phyloP scores from a whole-genome alignment of 768 basidiomycete genomes.

The Stropharia rugosoannulata region DNA sequence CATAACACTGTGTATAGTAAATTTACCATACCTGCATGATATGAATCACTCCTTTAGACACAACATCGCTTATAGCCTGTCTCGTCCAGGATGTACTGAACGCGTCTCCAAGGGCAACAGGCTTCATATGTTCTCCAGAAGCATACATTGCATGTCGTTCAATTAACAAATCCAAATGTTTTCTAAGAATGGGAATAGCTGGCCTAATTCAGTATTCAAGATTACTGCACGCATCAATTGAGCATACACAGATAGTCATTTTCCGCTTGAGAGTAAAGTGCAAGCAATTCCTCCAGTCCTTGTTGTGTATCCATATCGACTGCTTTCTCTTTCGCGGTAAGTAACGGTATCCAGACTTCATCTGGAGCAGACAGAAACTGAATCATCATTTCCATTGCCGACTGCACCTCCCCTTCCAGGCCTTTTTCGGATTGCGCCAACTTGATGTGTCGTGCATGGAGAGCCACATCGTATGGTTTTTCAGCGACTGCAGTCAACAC shows the following conservation, averaged over 20 bases:
- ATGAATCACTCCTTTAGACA: constrained; percentile 58
- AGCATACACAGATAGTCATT: constrained; percentile 78
- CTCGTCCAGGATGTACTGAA: constrained; percentile 68
- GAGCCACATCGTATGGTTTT: constrained; percentile 57
- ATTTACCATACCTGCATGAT: constrained; percentile 51
- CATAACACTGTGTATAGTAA: not conserved
- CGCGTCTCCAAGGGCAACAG: constrained; percentile 51
- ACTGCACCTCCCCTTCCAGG: constrained; percentile 56
- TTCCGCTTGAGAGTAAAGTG: constrained; percentile 65
- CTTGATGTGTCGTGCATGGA: constrained; percentile 68
- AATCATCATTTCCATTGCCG: constrained; percentile 67
- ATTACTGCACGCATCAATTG: not conserved
- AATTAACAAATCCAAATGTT: constrained; percentile 64
- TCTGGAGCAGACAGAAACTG: constrained; percentile 63
- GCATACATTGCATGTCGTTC: constrained; percentile 38
- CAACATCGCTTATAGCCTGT: constrained; percentile 49
- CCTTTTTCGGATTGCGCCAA: constrained; percentile 55
- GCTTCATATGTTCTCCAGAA: constrained; percentile 38
- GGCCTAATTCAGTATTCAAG: constrained; percentile 7
- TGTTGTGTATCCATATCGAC: constrained; percentile 51
- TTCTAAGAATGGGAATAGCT: constrained; percentile 77
- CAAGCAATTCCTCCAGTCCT: constrained; percentile 55
- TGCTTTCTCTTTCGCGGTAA: constrained; percentile 50
- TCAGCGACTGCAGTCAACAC: constrained; percentile 57
- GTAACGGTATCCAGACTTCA: constrained; percentile 73